These are phyloP conservation scores for Blepharisma undulans DNA, from an alignment of 169 alveolate species.

Conservation along the genomic window DNA sequence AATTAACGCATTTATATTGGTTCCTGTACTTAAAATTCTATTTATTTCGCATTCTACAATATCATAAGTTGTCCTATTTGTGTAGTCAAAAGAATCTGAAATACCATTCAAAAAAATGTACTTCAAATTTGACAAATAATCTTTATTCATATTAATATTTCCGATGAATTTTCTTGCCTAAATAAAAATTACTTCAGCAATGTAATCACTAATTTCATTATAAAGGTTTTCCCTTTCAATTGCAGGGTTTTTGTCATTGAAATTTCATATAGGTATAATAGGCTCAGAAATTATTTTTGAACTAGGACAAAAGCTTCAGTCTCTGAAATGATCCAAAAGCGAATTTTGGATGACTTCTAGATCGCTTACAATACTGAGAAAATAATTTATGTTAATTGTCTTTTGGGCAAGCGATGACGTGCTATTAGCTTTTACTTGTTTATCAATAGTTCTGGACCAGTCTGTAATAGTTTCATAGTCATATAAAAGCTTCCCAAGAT, in stretches of 20 bases:
- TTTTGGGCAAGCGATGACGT: not conserved
- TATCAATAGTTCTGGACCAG: not conserved
- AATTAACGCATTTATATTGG: not conserved
- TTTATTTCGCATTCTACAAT: not conserved
- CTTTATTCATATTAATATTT: not conserved
- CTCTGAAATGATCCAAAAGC: not conserved
- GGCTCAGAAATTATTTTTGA: not conserved
- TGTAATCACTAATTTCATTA: not conserved
- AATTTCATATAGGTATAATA: not conserved
- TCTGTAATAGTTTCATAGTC: not conserved
- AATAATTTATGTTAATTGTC: not conserved
- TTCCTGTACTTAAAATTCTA: not conserved
- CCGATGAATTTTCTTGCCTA: not conserved
- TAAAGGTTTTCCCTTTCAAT: not conserved
- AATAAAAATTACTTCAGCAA: not conserved
- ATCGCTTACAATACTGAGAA: not conserved
- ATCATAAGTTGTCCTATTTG: not conserved
- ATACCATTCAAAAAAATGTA: not conserved
- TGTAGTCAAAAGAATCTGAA: not conserved
- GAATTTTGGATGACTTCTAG: not conserved
- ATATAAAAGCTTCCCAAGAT: not conserved
- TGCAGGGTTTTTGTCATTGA: not conserved
- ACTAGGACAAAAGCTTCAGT: not conserved
- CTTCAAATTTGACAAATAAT: not conserved
- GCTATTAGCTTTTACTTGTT: not conserved